Evolutionary conservation across 2,329 filamentous ascomycete genomes (phyloP).

Genomic region (Diaporthe sp.): DNA sequence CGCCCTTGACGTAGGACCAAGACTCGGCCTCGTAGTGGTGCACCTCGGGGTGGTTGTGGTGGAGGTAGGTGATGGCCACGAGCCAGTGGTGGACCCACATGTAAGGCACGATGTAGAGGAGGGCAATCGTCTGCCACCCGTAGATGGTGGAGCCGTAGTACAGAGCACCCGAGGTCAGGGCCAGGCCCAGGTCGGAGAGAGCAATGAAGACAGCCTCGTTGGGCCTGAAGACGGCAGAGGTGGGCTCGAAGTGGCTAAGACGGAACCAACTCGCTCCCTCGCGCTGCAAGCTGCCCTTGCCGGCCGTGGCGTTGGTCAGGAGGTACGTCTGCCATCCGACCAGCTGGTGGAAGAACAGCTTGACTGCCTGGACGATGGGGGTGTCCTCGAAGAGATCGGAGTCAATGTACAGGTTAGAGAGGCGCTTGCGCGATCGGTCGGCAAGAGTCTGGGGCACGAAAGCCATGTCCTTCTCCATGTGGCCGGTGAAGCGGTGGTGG

Average conservation of each 20-base stretch:
- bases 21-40: conserved; percentile 70
- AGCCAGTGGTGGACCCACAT: conserved; percentile 81
- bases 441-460: conserved; percentile 68
- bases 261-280: conserved; percentile 57
- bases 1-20: conserved; percentile 75
- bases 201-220: conserved; percentile 69
- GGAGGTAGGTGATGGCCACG: conserved; percentile 81
- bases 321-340: conserved; percentile 76
- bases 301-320: conserved; percentile 68
- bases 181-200: conserved; percentile 72
- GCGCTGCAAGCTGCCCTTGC: conserved; percentile 62
- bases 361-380: conserved; percentile 67
- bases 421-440: conserved; percentile 51
- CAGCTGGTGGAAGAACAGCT: conserved; percentile 73
- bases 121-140: conserved; percentile 68
- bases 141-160: conserved; percentile 66
- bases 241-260: conserved; percentile 71
- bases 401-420: conserved; percentile 58
- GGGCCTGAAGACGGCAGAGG: conserved; percentile 71
- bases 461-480: conserved; percentile 77
- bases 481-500: conserved; percentile 77
- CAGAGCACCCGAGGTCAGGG: conserved; percentile 63
- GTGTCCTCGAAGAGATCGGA: conserved; percentile 74
- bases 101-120: conserved; percentile 75
- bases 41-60: conserved; percentile 75